Base-by-base conservation (phyloP, 192 early-diverging fungal genomes). In the Chytriomyces sp. region DNA sequence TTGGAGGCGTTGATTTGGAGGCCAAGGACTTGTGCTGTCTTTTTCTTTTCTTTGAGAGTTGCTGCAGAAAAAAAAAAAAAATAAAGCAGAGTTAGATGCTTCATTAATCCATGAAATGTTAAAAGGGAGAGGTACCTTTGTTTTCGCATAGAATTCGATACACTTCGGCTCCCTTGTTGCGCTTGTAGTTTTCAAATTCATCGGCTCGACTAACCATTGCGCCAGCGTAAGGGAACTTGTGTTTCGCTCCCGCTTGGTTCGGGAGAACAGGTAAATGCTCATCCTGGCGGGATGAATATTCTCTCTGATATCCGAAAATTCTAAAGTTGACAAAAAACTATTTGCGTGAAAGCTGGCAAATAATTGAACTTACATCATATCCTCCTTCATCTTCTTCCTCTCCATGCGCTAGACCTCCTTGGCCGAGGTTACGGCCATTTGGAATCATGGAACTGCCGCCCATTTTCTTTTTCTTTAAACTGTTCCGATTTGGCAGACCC, bases 161-260 rank as follows among this genome's bases (percentile, higher is more conserved):
- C 75, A 88, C 82, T 28, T 91, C 89, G 5, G 78, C 49, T 0
- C 89, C 89, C 57, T 82, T 90, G 0, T 78, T 78, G 18, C 77
- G 48, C 64, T 91, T 91, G 75, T 87, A 91, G 8, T 67, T 63
- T 75, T 91, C 89, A 77, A 89, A 91, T 67, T 90, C 89, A 28
- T 90, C 88, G 10, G 86, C 82, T 45, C 89, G 76, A 47, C 66
- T 75, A 53, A 18, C 26, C 10, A 77, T 59, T 0, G 67, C 10
- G 10, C 13, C 24, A 18, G 20, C 50, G 9, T 76, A 50, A 13
- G 50, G 26, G 24, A 24, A 18, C 67, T 48, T 45, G 24, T 10
- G 16, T 69, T 23, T 28, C 13, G 18, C 63, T 26, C 35, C 63
- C 11, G 20, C 63, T 16, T 23, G 60, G 10, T 16, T 44, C 43